A percentile compares a stretch with the other conserved stretches of the same genome.
These are phyloP conservation scores for Berberis thunbergii DNA, from an alignment of 164 flowering plant species.

Conservation along the genomic window DNA sequence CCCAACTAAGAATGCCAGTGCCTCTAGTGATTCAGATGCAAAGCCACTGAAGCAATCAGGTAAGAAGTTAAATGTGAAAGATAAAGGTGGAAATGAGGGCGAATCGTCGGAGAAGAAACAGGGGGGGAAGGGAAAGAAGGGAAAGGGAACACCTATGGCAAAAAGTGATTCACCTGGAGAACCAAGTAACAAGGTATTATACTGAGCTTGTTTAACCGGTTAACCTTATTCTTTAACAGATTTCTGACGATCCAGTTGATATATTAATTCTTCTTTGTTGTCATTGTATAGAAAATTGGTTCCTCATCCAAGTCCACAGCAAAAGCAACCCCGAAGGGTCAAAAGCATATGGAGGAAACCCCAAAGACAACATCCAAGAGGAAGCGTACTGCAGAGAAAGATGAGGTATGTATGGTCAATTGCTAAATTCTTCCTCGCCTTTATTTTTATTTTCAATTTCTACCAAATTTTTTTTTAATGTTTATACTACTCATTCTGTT, in stretches of 20 bases:
- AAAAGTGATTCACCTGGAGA: constrained; percentile 22
- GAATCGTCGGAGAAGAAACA: constrained; percentile 18
- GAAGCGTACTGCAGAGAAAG: constrained; percentile 35
- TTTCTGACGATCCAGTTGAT: no score
- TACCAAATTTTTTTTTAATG: not conserved
- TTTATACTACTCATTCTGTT: no score
- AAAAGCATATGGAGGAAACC: constrained; percentile 27
- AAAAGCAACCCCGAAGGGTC: constrained; percentile 31
- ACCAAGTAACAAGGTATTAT: constrained; percentile 18
- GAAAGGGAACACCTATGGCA: constrained; percentile 19
- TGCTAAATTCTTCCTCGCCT: not conserved
- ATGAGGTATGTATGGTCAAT: constrained; percentile 26
- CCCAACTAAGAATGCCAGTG: constrained; percentile 20
- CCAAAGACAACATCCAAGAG: constrained; percentile 39
- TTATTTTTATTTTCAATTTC: not conserved
- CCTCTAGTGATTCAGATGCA: constrained; percentile 28
- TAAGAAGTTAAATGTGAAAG: constrained; percentile 13
- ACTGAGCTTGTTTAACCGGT: not conserved
- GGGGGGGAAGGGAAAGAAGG: constrained; percentile 24
- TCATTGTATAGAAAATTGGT: constrained; percentile 18
- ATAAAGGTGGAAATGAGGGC: constrained; percentile 6
- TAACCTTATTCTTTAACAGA: no score
- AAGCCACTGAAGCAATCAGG: constrained; percentile 17
- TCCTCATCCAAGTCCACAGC: constrained; percentile 29
- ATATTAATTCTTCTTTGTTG: not conserved